phyloP scores from a whole-genome alignment of 495 filamentous ascomycete species.

The Pseudevernia furfuracea region DNA sequence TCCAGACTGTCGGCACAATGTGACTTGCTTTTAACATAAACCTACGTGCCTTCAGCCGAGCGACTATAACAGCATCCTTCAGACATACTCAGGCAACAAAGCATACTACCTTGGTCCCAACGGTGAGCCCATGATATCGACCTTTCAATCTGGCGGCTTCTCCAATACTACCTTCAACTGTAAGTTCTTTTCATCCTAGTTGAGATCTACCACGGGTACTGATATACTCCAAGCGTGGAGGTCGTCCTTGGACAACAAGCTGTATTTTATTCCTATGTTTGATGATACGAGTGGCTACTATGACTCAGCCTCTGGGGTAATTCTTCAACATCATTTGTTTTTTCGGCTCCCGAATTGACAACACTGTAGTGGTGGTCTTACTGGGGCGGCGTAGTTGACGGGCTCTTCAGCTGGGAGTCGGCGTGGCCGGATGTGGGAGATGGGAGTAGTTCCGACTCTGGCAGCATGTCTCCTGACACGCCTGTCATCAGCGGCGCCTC shows the following conservation, averaged over 20 bases:
- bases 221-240: slow-evolving; percentile 11
- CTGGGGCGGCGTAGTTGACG: slow-evolving; percentile 27
- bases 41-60: neutral
- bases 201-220: neutral
- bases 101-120: slow-evolving; percentile 24
- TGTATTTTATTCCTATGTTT: slow-evolving; percentile 27
- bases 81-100: slow-evolving; percentile 13
- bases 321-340: neutral
- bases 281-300: slow-evolving; percentile 27
- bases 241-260: neutral
- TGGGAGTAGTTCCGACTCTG: slow-evolving; percentile 1
- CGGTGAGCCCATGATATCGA: slow-evolving; percentile 19
- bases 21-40: neutral
- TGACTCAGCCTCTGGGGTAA: neutral
- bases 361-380: slow-evolving; percentile 15
- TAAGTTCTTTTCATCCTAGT: neutral
- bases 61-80: slow-evolving; percentile 10
- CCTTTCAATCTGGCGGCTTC: slow-evolving; percentile 7
- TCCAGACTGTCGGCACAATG: neutral
- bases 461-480: slow-evolving; percentile 26
- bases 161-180: slow-evolving; percentile 15
- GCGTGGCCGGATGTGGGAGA: slow-evolving; percentile 29
- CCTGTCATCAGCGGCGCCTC: slow-evolving; percentile 24
- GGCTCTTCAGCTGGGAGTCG: slow-evolving; percentile 34
- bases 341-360: neutral